Base-by-base conservation (phyloP, 495 filamentous ascomycete species). In the Platismatia glauca region DNA sequence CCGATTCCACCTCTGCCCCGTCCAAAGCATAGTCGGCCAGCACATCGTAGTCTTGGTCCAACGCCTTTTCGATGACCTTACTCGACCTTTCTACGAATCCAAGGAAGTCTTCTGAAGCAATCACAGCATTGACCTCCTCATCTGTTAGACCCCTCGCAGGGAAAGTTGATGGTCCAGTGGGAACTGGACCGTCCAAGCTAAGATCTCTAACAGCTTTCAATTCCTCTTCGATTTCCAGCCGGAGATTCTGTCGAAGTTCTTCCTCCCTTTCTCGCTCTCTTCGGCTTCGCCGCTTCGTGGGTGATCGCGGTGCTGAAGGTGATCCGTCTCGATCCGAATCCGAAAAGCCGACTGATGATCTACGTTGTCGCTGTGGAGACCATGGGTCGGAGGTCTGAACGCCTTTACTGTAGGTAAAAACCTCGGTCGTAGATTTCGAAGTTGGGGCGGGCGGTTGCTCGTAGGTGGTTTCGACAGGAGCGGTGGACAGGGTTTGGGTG, bases 21-120 rank as follows among this genome's bases (percentile, higher is more conserved):
- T 88, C 87, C 4, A 95, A 77, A 52, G 90, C 88, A 75, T 99
- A 99, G 73, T 97, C 91, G 55, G 91, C 91, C 43, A 99, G 75
- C 52, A 99, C 88, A 72, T 99, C 93, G 72, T 97, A 99, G 58
- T 88, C 86, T 66, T 95, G 85, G 69, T 97, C 93, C 61, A 99
- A 75, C 4, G 95, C 92, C 67, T 92, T 86, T 77, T 99, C 95
- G 68, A 97, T 92, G 55, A 99, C 91, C 78, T 97, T 99, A 52
- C 89, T 92, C 35, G 93, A 97, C 65, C 88, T 82, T 68, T 97
- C 95, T 24, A 99, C 86, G 70, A 99, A 99, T 68, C 95, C 89
- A 64, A 95, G 78, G 70, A 97, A 99, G 48, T 96, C 95, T 22
- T 91, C 84, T 0, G 91, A 96, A 43, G 88, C 86, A n/a, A 88